phyloP scores from a whole-genome alignment of 73 alveolate species.

The Effrenium voratum region DNA sequence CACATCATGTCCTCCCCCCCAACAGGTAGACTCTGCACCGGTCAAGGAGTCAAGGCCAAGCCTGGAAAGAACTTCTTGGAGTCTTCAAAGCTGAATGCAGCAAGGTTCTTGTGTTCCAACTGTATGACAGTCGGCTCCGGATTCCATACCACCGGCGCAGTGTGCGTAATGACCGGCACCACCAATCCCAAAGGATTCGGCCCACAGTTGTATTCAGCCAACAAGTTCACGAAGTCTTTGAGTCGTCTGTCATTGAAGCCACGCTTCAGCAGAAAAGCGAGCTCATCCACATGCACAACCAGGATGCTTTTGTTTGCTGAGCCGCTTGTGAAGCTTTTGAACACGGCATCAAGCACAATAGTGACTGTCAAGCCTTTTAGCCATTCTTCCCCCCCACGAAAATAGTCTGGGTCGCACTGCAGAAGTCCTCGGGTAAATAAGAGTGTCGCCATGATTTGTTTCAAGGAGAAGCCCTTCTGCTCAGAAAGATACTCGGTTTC shows the following conservation, averaged over 20 bases:
- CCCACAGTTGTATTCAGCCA: constrained; percentile 19
- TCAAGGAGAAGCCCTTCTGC: neutral
- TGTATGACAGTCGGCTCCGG: neutral
- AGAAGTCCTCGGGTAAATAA: constrained; percentile 12
- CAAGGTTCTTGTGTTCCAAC: neutral
- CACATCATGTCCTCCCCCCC: neutral
- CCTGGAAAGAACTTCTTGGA: neutral
- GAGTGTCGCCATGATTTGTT: neutral
- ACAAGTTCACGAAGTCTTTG: neutral
- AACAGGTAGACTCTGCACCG: neutral
- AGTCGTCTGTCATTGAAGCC: neutral
- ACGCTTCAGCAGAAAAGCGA: neutral
- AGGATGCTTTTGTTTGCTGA: neutral
- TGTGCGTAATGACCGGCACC: constrained; percentile 21
- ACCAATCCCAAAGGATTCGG: neutral
- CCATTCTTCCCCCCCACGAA: neutral
- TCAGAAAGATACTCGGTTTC: neutral
- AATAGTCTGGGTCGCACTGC: neutral
- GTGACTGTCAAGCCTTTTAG: neutral
- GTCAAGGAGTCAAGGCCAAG: too few relatives aligned
- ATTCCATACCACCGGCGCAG: neutral
- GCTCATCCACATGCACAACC: constrained; percentile 3
- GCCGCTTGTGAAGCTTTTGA: neutral
- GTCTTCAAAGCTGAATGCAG: neutral
- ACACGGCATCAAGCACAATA: neutral